These are phyloP conservation scores for Kluyveromyces nonfermentans DNA, from an alignment of 805 yeast genomes.

Conservation along the genomic window DNA sequence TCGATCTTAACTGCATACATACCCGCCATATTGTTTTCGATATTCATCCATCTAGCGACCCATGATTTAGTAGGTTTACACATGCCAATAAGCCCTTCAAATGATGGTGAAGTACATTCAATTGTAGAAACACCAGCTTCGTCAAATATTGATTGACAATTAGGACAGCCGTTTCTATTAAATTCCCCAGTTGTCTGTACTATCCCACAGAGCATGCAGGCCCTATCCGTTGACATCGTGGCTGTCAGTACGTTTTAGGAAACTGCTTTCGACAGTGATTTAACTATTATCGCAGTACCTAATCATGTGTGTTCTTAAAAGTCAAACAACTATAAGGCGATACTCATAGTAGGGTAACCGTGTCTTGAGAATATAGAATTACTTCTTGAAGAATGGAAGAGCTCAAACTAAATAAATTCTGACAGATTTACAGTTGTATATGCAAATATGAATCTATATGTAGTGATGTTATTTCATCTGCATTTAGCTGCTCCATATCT, in stretches of 20 bases:
- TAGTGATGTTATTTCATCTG: too few species aligned
- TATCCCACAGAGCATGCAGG: constrained; percentile 94
- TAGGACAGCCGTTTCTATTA: constrained; percentile 85
- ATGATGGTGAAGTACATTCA: constrained; percentile 92
- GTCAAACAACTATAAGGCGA: too few species aligned
- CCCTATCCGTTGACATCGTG: constrained; percentile 53
- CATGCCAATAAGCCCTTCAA: constrained; percentile 88
- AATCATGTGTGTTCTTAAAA: too few species aligned
- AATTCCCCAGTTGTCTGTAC: constrained; percentile 76
- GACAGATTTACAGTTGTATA: too few species aligned
- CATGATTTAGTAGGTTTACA: constrained; percentile 81
- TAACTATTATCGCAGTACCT: too few species aligned
- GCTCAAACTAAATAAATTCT: too few species aligned
- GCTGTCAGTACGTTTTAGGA: background rate
- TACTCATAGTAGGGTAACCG: too few species aligned
- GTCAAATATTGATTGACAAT: constrained; percentile 84
- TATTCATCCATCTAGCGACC: constrained; percentile 95
- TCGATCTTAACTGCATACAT: constrained; percentile 88
- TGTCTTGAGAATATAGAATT: too few species aligned
- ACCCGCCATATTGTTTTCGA: constrained; percentile 82
- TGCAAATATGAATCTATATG: too few species aligned
- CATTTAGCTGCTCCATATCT: too few species aligned
- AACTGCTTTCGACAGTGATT: background rate
- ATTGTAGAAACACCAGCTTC: constrained; percentile 77
- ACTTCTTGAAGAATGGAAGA: too few species aligned